These are phyloP conservation scores for Kwoniella shivajii DNA, from an alignment of 1,284 basidiomycete species.

Conservation along the genomic window DNA sequence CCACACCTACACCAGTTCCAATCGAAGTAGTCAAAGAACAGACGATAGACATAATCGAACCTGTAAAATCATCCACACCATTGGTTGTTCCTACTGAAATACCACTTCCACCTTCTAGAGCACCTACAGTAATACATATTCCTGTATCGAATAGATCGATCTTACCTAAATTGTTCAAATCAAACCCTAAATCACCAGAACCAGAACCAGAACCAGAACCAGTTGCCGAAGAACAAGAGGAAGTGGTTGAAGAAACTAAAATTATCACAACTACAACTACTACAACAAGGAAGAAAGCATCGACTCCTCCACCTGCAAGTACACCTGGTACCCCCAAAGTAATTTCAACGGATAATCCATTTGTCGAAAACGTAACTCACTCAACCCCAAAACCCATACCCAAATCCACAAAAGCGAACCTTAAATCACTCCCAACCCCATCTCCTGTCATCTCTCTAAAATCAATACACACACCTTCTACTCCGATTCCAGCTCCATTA, in stretches of 20 bases:
- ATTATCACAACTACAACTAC: constrained; percentile 20
- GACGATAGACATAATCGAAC: background rate
- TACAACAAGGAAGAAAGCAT: constrained; percentile 6
- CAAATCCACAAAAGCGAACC: constrained; percentile 1
- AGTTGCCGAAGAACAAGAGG: constrained; percentile 2
- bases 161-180: background rate
- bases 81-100: constrained; percentile 12
- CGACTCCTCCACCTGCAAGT: constrained; percentile 1
- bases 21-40: constrained; percentile 2
- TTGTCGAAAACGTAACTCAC: constrained; percentile 13
- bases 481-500: background rate
- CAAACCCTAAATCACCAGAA: background rate
- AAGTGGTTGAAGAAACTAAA: constrained; percentile 17
- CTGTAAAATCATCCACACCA: constrained; percentile 4
- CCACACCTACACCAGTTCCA: constrained; percentile 1
- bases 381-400: background rate
- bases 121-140: background rate
- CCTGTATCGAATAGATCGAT: background rate
- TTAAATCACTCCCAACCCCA: constrained; percentile 1
- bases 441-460: background rate
- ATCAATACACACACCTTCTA: background rate
- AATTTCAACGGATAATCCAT: constrained; percentile 8
- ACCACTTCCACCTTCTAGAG: constrained; percentile 10
- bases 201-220: background rate
- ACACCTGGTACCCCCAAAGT: constrained; percentile 8